Conservation (phyloP, 257 asterid genomes). For the Penstemon barbatus region DNA sequence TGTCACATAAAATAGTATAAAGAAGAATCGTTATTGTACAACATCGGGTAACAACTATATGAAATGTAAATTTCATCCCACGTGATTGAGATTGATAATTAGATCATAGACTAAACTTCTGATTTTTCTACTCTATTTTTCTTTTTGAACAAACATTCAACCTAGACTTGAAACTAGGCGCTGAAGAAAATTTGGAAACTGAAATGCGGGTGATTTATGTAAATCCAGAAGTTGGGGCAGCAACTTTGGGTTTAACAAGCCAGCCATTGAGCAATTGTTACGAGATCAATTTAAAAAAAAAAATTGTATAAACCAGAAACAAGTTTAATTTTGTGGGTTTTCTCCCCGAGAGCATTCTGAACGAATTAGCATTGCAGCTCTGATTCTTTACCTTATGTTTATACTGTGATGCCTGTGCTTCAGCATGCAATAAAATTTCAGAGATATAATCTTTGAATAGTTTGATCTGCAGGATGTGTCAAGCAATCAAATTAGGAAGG, state of each 20-base stretch:
- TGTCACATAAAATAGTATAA: constrained; percentile 33
- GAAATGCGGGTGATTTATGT: constrained; percentile 4
- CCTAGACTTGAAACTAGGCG: constrained; percentile 3
- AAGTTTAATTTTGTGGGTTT: neutral
- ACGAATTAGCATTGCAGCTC: constrained; percentile 26
- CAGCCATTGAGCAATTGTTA: constrained; percentile 10
- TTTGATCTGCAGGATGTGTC: constrained; percentile 53
- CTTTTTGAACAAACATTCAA: constrained; percentile 21
- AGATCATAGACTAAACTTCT: constrained; percentile 5
- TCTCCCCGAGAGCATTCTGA: constrained; percentile 10
- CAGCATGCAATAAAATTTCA: constrained; percentile 79
- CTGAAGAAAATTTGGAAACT: constrained; percentile 7
- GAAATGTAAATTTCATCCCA: constrained; percentile 14
- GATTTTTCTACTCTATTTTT: constrained; percentile 20
- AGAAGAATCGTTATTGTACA: constrained; percentile 14
- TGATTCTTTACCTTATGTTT: constrained; percentile 67
- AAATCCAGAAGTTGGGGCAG: constrained; percentile 2
- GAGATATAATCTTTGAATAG: constrained; percentile 66
- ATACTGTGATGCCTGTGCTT: constrained; percentile 87
- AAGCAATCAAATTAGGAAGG: constrained; percentile 28
- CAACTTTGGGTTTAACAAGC: neutral
- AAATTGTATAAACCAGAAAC: neutral
- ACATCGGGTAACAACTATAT: constrained; percentile 12
- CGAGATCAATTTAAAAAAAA: neutral
- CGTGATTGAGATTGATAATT: constrained; percentile 17